These are phyloP conservation scores for Hypoxylon sp. DNA, from an alignment of 2,329 filamentous ascomycete genomes.

Conservation along the genomic window DNA sequence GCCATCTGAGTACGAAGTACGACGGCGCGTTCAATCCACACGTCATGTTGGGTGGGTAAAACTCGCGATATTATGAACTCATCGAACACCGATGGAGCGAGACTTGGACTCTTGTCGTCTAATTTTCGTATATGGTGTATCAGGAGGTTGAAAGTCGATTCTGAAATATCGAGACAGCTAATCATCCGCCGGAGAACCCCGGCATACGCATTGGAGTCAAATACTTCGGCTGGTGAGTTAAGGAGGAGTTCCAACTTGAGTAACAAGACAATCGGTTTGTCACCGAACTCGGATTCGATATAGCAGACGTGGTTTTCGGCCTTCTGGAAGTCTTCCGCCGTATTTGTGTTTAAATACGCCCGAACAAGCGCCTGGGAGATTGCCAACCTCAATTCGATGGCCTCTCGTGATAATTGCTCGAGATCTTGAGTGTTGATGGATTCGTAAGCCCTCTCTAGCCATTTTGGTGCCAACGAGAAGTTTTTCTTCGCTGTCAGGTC, in stretches of 20 bases:
- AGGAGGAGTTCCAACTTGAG: constrained; percentile 78
- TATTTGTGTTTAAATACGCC: constrained; percentile 65
- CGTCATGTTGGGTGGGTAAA: constrained; percentile 61
- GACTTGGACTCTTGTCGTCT: constrained; percentile 65
- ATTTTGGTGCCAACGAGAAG: constrained; percentile 72
- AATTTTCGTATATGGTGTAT: constrained; percentile 78
- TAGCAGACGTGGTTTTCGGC: constrained; percentile 71
- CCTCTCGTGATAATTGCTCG: constrained; percentile 70
- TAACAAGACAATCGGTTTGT: constrained; percentile 76
- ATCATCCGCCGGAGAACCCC: constrained; percentile 74
- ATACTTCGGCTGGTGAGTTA: constrained; percentile 61
- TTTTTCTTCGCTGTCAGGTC: constrained; percentile 68
- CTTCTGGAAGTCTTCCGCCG: constrained; percentile 62
- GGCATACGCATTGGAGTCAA: constrained; percentile 65
- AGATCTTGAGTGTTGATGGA: constrained; percentile 70
- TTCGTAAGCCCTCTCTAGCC: constrained; percentile 79
- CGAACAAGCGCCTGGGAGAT: constrained; percentile 76
- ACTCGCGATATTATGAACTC: constrained; percentile 74
- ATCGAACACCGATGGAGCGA: constrained; percentile 70
- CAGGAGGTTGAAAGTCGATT: constrained; percentile 75
- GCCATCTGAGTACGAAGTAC: constrained; percentile 78
- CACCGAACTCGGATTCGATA: constrained; percentile 74
- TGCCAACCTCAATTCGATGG: constrained; percentile 74
- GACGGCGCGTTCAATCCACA: constrained; percentile 78
- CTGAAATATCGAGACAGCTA: constrained; percentile 70